Percentiles rank a stretch among this genome's conserved stretches.
Conservation (phyloP, 768 basidiomycete species). For the Boletus insuetus region DNA sequence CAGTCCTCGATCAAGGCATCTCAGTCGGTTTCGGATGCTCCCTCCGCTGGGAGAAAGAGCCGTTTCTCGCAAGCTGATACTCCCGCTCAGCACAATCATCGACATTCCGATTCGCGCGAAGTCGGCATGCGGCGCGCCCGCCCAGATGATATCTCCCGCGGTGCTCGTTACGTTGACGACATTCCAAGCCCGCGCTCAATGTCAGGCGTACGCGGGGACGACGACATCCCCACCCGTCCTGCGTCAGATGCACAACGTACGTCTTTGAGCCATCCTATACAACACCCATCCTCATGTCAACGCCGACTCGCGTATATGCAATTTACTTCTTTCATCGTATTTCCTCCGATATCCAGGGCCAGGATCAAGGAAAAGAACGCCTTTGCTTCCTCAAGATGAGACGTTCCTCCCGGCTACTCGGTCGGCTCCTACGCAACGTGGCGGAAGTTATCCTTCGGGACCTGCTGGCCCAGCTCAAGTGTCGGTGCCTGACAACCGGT, state of each 20-base stretch:
- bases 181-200: conserved; percentile 18
- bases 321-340: conserved; percentile 18
- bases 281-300: conserved; percentile 28
- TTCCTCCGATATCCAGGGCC: conserved; percentile 23
- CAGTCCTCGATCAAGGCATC: conserved; percentile 15
- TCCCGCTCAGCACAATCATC: conserved; percentile 10
- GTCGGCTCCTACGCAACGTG: conserved; percentile 7
- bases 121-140: conserved; percentile 14
- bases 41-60: conserved; percentile 11
- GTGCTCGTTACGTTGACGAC: conserved; percentile 15
- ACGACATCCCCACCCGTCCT: conserved; percentile 18
- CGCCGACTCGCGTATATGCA: conserved; percentile 23
- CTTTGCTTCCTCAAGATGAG: conserved; percentile 37
- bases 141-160: conserved; percentile 18
- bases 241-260: conserved; percentile 36
- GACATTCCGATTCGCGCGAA: conserved; percentile 16
- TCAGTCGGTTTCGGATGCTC: conserved; percentile 11
- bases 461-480: conserved; percentile 1
- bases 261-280: conserved; percentile 32
- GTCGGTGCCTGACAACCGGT: conserved; percentile 7
- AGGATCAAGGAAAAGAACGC: conserved; percentile 35
- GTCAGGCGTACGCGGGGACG: conserved; percentile 18
- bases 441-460: conserved; percentile 7
- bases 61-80: conserved; percentile 24
- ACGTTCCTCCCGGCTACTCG: conserved; percentile 26